Percentiles rank a stretch among this genome's conserved stretches.
These are phyloP conservation scores for Antrodiella citrinella DNA, from an alignment of 768 basidiomycete species.

Conservation along the genomic window DNA sequence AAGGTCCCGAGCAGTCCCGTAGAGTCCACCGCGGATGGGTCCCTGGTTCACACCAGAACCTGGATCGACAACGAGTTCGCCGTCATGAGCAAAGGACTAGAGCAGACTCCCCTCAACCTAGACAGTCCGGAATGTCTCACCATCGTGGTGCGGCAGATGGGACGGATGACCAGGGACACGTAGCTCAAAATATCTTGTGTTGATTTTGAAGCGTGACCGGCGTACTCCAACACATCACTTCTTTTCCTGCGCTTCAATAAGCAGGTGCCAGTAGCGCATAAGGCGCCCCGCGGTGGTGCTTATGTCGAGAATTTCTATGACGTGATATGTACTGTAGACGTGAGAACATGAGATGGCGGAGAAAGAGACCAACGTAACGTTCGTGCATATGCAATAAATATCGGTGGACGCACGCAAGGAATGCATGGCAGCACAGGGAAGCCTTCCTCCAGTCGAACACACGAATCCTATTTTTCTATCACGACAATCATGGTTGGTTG, in stretches of 20 bases:
- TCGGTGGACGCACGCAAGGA: background rate
- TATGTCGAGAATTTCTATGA: background rate
- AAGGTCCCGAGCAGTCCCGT: too few species aligned
- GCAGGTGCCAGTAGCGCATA: background rate
- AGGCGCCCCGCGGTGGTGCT: background rate
- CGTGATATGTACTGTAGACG: background rate
- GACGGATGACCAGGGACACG: too few species aligned
- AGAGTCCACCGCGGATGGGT: too few species aligned
- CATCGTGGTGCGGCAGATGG: too few species aligned
- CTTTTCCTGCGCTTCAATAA: background rate
- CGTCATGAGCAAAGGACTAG: too few species aligned
- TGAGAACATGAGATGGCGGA: background rate
- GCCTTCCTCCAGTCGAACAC: background rate
- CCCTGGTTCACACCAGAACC: too few species aligned
- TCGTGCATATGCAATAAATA: background rate
- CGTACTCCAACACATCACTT: too few species aligned
- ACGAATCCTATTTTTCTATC: background rate
- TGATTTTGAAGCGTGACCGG: too few species aligned
- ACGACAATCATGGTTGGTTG: background rate
- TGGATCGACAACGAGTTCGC: too few species aligned
- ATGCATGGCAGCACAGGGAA: background rate
- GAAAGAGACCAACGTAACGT: background rate
- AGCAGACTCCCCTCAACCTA: too few species aligned
- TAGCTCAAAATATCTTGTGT: too few species aligned
- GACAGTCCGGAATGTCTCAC: too few species aligned